Conservation (phyloP, 129 eudicot genomes). For the Smallanthus sonchifolius region DNA sequence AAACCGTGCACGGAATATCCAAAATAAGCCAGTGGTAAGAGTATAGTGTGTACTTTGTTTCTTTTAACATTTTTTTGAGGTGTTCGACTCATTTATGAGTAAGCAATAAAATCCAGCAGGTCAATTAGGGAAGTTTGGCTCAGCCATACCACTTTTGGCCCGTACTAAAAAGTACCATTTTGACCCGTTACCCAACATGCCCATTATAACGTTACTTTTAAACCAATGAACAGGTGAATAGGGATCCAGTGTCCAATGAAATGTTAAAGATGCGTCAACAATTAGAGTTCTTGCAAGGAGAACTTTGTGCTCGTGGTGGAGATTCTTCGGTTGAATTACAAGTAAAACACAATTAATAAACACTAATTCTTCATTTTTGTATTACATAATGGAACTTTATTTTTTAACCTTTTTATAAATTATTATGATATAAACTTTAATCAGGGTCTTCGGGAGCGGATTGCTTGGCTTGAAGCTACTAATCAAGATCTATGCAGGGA, state of each 20-base stretch:
- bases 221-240: constrained; percentile 56
- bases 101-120: neutral
- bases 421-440: constrained; percentile 9
- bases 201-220: neutral
- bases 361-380: neutral
- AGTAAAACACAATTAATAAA: constrained; percentile 27
- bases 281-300: constrained; percentile 92
- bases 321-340: constrained; percentile 80
- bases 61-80: neutral
- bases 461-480: constrained; percentile 91
- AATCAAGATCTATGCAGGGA: constrained; percentile 84
- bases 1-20: constrained; percentile 98
- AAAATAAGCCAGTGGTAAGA: constrained; percentile 95
- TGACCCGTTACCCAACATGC: constrained; percentile 4
- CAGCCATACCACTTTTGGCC: neutral
- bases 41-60: neutral
- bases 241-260: constrained; percentile 95
- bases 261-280: constrained; percentile 99
- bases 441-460: constrained; percentile 74
- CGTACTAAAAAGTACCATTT: neutral
- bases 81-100: neutral
- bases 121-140: neutral
- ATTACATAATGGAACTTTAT: neutral
- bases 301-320: constrained; percentile 93
- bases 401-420: neutral